These are phyloP conservation scores for Luffa aegyptiaca DNA, from an alignment of 306 rosid species.

Conservation along the genomic window DNA sequence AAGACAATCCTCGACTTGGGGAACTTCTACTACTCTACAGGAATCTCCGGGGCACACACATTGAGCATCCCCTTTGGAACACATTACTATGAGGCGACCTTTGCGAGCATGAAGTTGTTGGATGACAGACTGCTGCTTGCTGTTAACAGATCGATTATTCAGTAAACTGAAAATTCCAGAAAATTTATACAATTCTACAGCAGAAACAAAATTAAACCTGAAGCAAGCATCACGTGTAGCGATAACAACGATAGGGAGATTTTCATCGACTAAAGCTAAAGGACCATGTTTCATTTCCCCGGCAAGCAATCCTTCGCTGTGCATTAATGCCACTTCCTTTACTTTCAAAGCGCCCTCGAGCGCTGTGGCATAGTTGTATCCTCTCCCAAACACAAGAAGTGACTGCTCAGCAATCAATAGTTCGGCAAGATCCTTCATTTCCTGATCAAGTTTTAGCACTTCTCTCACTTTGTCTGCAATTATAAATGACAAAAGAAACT, in stretches of 20 bases:
- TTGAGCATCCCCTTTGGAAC: slow-evolving; percentile 80
- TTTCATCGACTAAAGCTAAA: slow-evolving; percentile 92
- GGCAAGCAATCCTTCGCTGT: slow-evolving; percentile 98
- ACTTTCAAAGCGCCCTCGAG: slow-evolving; percentile 98
- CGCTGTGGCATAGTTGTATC: slow-evolving; percentile 89
- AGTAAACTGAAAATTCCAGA: slow-evolving; percentile 17
- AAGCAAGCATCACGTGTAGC: slow-evolving; percentile 94
- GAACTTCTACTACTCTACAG: slow-evolving; percentile 83
- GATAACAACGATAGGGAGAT: slow-evolving; percentile 73
- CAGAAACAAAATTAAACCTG: slow-evolving; percentile 46
- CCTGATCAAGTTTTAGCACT: slow-evolving; percentile 79
- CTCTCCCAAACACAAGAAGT: slow-evolving; percentile 95
- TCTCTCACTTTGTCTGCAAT: slow-evolving; percentile 74
- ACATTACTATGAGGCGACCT: slow-evolving; percentile 87
- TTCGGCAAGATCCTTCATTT: slow-evolving; percentile 84
- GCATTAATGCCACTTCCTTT: slow-evolving; percentile 97
- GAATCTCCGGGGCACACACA: slow-evolving; percentile 52
- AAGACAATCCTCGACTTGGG: slow-evolving; percentile 87
- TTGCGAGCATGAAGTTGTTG: slow-evolving; percentile 97
- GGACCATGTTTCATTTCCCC: slow-evolving; percentile 99
- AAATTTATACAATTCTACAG: slow-evolving; percentile 1
- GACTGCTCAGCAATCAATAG: slow-evolving; percentile 86
- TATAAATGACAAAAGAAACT: background rate
- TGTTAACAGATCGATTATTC: slow-evolving; percentile 30
- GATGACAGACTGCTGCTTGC: slow-evolving; percentile 98